A percentile compares a stretch with the other conserved stretches of the same genome.
phyloP scores from a whole-genome alignment of 2,329 filamentous ascomycete species.

The Venturia nashicola region DNA sequence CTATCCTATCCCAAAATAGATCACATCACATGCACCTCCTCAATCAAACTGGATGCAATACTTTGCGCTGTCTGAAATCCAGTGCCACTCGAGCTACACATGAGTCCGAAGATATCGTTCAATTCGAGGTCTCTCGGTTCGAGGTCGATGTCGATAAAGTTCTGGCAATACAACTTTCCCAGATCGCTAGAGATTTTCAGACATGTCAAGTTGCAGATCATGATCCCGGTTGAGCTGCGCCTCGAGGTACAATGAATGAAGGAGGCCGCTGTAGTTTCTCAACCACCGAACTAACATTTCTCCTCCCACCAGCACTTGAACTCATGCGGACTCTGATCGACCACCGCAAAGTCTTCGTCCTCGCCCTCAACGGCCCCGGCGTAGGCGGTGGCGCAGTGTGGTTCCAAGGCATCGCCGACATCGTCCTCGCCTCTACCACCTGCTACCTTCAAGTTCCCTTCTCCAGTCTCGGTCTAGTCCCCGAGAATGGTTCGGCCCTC shows the following conservation, averaged over 20 bases:
- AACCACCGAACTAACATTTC: background rate
- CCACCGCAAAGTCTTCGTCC: constrained; percentile 38
- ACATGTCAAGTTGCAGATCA: too few species aligned
- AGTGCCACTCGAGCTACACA: too few species aligned
- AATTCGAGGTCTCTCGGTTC: too few species aligned
- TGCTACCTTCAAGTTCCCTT: constrained; percentile 39
- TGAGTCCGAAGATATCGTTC: too few species aligned
- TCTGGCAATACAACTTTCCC: too few species aligned
- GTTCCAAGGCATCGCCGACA: constrained; percentile 36
- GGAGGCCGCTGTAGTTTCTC: too few species aligned
- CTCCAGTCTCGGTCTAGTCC: constrained; percentile 34
- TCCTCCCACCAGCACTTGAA: constrained; percentile 16
- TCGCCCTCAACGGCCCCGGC: constrained; percentile 38
- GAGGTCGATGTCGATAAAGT: too few species aligned
- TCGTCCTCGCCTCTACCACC: constrained; percentile 32
- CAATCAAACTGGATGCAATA: background rate
- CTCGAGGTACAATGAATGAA: too few species aligned
- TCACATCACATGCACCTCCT: background rate
- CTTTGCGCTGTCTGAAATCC: too few species aligned
- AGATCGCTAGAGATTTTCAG: too few species aligned
- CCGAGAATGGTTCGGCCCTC: constrained; percentile 35
- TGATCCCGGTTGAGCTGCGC: too few species aligned
- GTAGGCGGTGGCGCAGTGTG: constrained; percentile 39
- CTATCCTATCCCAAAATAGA: background rate
- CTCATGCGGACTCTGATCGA: constrained; percentile 36